Evolutionary conservation across 192 early-diverging fungal genomes (phyloP).

Genomic region (Coemansia sp.): DNA sequence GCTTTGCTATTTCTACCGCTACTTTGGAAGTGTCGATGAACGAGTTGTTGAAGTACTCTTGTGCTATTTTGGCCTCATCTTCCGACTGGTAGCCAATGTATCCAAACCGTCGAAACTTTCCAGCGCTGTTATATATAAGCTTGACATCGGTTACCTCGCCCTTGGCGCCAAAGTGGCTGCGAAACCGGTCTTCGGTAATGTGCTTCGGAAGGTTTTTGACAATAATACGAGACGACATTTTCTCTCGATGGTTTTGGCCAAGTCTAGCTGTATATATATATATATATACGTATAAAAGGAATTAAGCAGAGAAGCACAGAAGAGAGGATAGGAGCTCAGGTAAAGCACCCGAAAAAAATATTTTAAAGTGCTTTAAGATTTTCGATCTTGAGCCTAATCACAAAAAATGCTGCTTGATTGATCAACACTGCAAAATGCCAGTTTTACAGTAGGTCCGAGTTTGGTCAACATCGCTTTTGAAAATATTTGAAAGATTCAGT

Average conservation of each 20-base stretch:
- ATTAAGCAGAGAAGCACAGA: background rate
- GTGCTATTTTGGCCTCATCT: constrained; percentile 78
- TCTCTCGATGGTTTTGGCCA: background rate
- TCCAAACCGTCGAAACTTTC: constrained; percentile 4
- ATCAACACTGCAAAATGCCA: background rate
- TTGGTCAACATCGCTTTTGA: no score
- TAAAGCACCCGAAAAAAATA: no score
- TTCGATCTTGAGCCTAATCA: constrained; percentile 1
- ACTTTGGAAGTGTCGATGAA: constrained; percentile 92
- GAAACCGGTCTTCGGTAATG: constrained; percentile 78
- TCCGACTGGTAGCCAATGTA: constrained; percentile 91
- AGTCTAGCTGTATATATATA: background rate
- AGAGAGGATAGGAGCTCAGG: no score
- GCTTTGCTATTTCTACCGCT: constrained; percentile 81
- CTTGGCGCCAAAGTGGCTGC: constrained; percentile 79
- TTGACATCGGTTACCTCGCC: constrained; percentile 93
- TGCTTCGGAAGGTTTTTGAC: constrained; percentile 97
- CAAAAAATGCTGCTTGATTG: background rate
- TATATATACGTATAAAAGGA: background rate
- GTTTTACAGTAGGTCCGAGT: no score
- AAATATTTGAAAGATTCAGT: background rate
- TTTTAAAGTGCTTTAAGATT: background rate
- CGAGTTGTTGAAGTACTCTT: constrained; percentile 85
- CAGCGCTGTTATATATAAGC: constrained; percentile 67
- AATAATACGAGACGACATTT: constrained; percentile 72